Percentiles rank a stretch among this genome's conserved stretches.
Evolutionary conservation across 2,329 filamentous ascomycete genomes (phyloP).

Genomic region (Alternaria brassicicola): DNA sequence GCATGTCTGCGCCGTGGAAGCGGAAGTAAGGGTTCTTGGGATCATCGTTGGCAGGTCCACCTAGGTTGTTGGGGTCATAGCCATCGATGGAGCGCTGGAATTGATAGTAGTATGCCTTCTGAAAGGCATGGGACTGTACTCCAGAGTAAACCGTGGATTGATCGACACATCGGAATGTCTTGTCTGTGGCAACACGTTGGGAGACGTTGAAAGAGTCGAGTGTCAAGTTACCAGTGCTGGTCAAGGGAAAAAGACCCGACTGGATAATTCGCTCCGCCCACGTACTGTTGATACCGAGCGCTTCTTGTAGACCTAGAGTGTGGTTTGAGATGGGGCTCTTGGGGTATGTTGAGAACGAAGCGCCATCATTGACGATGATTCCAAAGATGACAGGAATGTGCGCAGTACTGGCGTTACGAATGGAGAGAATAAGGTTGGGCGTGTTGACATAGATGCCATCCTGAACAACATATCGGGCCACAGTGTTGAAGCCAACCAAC

Average conservation of each 20-base stretch:
- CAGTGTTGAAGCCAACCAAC: constrained; percentile 50
- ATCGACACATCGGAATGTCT: constrained; percentile 65
- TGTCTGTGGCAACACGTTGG: constrained; percentile 63
- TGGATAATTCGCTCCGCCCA: constrained; percentile 44
- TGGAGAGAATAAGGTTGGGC: constrained; percentile 55
- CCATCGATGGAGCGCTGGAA: constrained; percentile 63
- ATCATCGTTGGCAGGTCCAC: constrained; percentile 57
- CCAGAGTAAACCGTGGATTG: constrained; percentile 63
- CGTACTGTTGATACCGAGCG: constrained; percentile 55
- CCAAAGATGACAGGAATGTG: constrained; percentile 64
- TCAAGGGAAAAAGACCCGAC: constrained; percentile 58
- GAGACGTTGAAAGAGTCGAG: constrained; percentile 63
- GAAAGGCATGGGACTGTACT: constrained; percentile 54
- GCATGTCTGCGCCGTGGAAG: constrained; percentile 62
- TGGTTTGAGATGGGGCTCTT: constrained; percentile 51
- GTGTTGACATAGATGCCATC: constrained; percentile 63
- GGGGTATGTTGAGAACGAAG: constrained; percentile 60
- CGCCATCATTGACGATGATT: constrained; percentile 61
- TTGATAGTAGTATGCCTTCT: constrained; percentile 64
- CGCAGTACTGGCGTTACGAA: constrained; percentile 53
- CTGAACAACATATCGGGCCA: constrained; percentile 62
- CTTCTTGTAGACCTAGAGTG: constrained; percentile 52
- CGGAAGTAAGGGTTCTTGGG: constrained; percentile 61
- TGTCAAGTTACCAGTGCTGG: constrained; percentile 57
- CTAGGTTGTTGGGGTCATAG: constrained; percentile 60